These are phyloP conservation scores for Toxicodendron radicans DNA, from an alignment of 345 rosid genomes.

Conservation along the genomic window DNA sequence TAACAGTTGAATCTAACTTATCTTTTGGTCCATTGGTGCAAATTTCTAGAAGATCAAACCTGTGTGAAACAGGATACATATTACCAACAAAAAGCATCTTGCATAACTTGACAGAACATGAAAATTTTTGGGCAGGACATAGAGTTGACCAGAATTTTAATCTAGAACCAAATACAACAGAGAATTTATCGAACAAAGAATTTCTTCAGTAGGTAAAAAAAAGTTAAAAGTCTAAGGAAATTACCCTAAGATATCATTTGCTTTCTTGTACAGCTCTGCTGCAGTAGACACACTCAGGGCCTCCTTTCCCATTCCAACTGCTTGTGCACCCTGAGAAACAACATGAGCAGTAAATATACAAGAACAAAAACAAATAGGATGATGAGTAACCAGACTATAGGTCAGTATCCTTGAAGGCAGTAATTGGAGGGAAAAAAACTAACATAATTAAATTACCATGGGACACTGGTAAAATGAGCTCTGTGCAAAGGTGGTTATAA, in stretches of 20 bases:
- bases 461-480: neutral
- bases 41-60: slow-evolving; percentile 92
- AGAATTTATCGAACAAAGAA: neutral
- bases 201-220: neutral
- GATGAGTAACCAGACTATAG: neutral
- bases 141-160: neutral
- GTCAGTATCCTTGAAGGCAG: neutral
- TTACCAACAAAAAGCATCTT: neutral
- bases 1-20: slow-evolving; percentile 88
- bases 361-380: neutral
- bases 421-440: neutral
- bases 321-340: slow-evolving; percentile 86
- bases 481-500: neutral
- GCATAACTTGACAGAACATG: neutral
- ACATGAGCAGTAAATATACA: neutral
- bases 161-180: neutral
- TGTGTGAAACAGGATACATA: slow-evolving; percentile 31
- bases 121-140: neutral
- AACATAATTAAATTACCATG: neutral
- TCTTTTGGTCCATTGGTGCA: slow-evolving; percentile 93
- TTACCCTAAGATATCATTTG: slow-evolving; percentile 79
- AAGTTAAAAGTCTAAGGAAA: neutral
- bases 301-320: slow-evolving; percentile 96
- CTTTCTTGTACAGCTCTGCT: slow-evolving; percentile 72
- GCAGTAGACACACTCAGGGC: slow-evolving; percentile 78